Evolutionary conservation across 1,139 yeast species (phyloP).

Genomic region (Debaryomyces subglobosus): DNA sequence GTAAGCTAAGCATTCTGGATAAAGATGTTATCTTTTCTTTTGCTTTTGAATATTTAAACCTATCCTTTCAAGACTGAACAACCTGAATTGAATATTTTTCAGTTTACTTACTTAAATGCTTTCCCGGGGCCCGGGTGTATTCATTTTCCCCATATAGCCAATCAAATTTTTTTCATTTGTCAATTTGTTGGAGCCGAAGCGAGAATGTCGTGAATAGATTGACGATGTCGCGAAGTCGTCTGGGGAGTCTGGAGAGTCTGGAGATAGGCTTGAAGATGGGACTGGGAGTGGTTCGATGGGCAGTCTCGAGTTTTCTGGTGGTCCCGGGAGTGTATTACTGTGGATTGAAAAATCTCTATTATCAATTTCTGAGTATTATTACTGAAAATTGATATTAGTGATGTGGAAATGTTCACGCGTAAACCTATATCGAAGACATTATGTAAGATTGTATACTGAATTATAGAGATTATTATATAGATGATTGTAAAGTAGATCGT

Average conservation of each 20-base stretch:
- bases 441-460: too few species aligned
- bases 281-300: too few species aligned
- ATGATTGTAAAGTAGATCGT: not conserved
- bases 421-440: too few species aligned
- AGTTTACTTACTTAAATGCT: slow-evolving; percentile 2
- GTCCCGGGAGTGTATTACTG: too few species aligned
- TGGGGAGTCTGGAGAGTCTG: slow-evolving; percentile 1
- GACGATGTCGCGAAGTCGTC: not conserved
- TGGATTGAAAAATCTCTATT: too few species aligned
- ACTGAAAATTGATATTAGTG: too few species aligned
- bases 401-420: too few species aligned
- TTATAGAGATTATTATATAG: not conserved
- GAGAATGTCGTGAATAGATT: not conserved
- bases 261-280: not conserved
- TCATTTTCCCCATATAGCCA: slow-evolving; percentile 4
- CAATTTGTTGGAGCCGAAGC: slow-evolving; percentile 2
- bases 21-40: slow-evolving; percentile 1
- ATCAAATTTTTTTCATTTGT: slow-evolving; percentile 8
- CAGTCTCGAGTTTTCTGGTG: too few species aligned
- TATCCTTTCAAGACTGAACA: not conserved
- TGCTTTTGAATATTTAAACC: slow-evolving; percentile 3
- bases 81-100: slow-evolving; percentile 1
- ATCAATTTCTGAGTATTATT: too few species aligned
- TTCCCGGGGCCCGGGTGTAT: slow-evolving; percentile 10
- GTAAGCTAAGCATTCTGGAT: slow-evolving; percentile 14